Base-by-base conservation (phyloP, 176 grass and related monocot genomes). In the Aegilops longissima region DNA sequence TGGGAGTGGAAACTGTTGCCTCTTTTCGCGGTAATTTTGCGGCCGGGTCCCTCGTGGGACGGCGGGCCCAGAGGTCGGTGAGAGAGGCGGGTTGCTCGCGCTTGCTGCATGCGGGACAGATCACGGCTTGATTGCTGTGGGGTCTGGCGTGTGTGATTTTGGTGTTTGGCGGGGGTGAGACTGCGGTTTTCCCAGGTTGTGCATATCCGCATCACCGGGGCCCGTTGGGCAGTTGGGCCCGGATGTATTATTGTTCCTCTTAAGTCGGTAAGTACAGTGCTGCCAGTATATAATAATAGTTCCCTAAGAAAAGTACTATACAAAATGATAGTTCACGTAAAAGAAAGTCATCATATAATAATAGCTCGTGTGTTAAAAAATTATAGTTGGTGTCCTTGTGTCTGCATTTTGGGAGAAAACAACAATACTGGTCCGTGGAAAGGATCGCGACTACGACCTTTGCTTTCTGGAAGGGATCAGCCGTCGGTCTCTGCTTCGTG, bases 41-140 rank as follows among this genome's bases (percentile, higher is more conserved):
- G 2, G 0, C 0, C 1, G 2, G 11, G 11, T 49, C 71, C 62
- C 62, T 39, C 61, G 36, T 12, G 2, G 2, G 12, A 4, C 0
- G 7, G 0, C 3, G 21, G 78, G 1, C 69, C 62, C 29, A 39
- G 27, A 0, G 0, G 62, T 81, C 78, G 23, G 70, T 3, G 40
- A 14, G 0, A 4, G n/a, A 24, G 2, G 39, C 12, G 21, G 12
- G 1, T 1, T 42, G 21, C 70, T 7, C 51, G 51, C 51, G 16
- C 2, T 0, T 2, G 51, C 5, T 73, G 70, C 71, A 74, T 74
- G 71, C 23, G 71, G 13, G 24, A 51, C 42, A 51, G 23, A 8
- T 75, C 72, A 51, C 24, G 5, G 7, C 13, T 75, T 29, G 13
- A 0, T 5, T 44, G 16, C 2, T 12, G 42, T 47, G 71, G 23